Evolutionary conservation across 805 yeast genomes (phyloP), one percentile per base, ranked within the genome.

Genomic region (Saturnispora diversa): DNA sequence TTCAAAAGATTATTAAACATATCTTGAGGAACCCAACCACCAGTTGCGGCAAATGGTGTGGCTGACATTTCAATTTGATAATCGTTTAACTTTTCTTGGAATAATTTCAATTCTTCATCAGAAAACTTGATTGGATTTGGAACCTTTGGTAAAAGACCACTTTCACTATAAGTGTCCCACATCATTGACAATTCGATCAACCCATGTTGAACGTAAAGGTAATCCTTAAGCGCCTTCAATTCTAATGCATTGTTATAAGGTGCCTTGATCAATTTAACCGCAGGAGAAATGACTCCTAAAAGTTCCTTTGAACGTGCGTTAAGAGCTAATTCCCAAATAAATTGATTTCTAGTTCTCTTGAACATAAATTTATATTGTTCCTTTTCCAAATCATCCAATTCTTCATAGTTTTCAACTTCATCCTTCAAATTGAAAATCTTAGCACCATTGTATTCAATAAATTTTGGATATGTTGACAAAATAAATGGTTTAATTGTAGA

Each of bases 1-100:
- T 76, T 74, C 30, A 77, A 60, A 52, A 85, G 68, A 36, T 74
- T 73, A 25, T 76, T 80, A 55, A 90, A 88, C 82, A 86, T 77
- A 56, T 86, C 95, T 56, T 86, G 95, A 13, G 97, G 96, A 43
- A 92, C 74, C 95, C 97, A 90, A 5, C 96, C 96, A 40, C 84
- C 82, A 19, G 96, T 83, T 35, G 90, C 90, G 23, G 84, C 80
- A 61, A 86, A 88, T 31, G 97, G 96, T 37, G 77, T 71, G 5
- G 78, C 68, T 27, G 80, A 71, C 35, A 83, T 62, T 50, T 75
- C 77, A 47, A 73, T 64, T 60, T 85, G 90, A 65, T 84, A 83
- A 23, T 68, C 72, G 44, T 74, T 77, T 50, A 85, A 68, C 20
- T 71, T 73, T 17, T 65, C 53, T 39, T 74, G 75, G 54, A 79